Evolutionary conservation across 78 protist genomes (phyloP).

Genomic region (Speleostelium caveatum): DNA sequence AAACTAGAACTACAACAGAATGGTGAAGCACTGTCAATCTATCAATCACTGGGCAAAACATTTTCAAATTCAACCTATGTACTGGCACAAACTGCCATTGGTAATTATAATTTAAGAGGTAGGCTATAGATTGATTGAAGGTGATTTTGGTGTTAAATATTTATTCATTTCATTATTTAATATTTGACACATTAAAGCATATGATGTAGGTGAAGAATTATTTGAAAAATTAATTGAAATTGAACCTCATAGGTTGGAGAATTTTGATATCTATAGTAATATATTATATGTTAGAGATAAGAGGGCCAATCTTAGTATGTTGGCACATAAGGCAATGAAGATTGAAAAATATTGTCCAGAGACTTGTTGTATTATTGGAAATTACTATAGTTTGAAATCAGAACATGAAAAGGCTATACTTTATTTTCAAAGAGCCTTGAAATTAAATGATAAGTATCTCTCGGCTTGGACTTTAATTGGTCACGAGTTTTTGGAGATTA

Average conservation of each 20-base stretch:
- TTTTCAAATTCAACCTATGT: slow-evolving; percentile 77
- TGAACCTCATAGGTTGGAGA: slow-evolving; percentile 91
- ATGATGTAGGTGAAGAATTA: slow-evolving; percentile 78
- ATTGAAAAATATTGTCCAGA: slow-evolving; percentile 94
- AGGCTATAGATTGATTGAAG: neutral
- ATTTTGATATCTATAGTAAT: slow-evolving; percentile 93
- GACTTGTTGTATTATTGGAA: slow-evolving; percentile 95
- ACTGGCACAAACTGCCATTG: slow-evolving; percentile 84
- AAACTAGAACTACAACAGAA: slow-evolving; percentile 70
- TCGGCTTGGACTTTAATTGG: slow-evolving; percentile 98
- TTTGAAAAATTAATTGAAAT: slow-evolving; percentile 61
- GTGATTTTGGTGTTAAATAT: neutral
- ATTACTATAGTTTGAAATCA: slow-evolving; percentile 88
- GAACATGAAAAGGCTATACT: slow-evolving; percentile 95
- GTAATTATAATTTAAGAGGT: slow-evolving; percentile 82
- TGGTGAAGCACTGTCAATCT: slow-evolving; percentile 50
- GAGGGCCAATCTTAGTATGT: slow-evolving; percentile 37
- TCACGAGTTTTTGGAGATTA: slow-evolving; percentile 95
- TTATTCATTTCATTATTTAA: neutral
- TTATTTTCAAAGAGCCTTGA: slow-evolving; percentile 95
- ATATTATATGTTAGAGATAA: slow-evolving; percentile 93
- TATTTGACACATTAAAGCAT: slow-evolving; percentile 35
- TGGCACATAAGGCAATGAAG: slow-evolving; percentile 82
- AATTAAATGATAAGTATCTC: slow-evolving; percentile 55
- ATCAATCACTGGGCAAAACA: slow-evolving; percentile 28